Evolutionary conservation across 2,329 filamentous ascomycete species (phyloP).

Genomic region (Escovopsis sp.): DNA sequence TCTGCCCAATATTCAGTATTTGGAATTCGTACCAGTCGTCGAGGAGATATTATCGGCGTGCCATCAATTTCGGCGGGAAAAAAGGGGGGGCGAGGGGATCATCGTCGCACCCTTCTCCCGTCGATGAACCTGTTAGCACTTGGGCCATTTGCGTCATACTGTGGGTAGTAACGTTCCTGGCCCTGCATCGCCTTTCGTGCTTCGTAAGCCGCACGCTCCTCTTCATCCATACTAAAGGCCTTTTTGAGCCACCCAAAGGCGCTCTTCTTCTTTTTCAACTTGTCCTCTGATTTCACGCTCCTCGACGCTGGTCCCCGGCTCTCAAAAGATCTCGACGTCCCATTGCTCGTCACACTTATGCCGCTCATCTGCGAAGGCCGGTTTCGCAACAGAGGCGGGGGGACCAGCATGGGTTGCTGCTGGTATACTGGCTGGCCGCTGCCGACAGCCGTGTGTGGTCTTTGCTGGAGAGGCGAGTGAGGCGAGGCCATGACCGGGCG

Average conservation of each 20-base stretch:
- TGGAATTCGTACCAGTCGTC: too few species aligned
- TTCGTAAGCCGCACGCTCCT: conserved; percentile 46
- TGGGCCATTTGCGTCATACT: conserved; percentile 28
- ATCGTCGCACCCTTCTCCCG: conserved; percentile 30
- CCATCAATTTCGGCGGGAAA: too few species aligned
- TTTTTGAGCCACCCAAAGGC: conserved; percentile 56
- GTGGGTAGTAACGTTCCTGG: conserved; percentile 30
- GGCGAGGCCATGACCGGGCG: conserved; percentile 48
- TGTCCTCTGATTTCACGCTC: conserved; percentile 17
- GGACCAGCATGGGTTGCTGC: conserved; percentile 17
- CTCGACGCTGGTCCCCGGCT: conserved; percentile 14
- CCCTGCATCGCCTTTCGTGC: conserved; percentile 33
- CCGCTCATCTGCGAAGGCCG: conserved; percentile 37
- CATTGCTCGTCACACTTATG: conserved; percentile 44
- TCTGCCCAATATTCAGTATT: too few species aligned
- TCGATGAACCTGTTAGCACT: conserved; percentile 32
- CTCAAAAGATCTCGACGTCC: conserved; percentile 29
- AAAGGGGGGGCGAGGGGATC: too few species aligned
- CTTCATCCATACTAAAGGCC: conserved; percentile 49
- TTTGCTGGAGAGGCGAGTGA: conserved; percentile 47
- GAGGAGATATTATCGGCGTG: too few species aligned
- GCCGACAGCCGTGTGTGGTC: conserved; percentile 36
- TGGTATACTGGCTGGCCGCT: conserved; percentile 12
- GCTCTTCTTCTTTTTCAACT: conserved; percentile 51
- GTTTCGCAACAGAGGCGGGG: conserved; percentile 28